phyloP scores from a whole-genome alignment of 78 protist species.

The Speleostelium caveatum region DNA sequence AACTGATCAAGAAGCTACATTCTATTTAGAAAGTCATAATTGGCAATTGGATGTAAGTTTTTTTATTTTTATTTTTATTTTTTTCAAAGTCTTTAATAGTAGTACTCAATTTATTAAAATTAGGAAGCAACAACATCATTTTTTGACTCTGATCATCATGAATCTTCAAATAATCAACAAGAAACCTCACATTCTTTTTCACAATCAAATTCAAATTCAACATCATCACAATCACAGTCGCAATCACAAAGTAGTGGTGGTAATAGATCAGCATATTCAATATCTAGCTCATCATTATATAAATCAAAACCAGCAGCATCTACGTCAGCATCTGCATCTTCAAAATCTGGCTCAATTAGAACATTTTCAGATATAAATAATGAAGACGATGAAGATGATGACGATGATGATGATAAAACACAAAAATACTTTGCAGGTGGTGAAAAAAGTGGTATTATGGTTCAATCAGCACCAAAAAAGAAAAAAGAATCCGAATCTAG shows the following conservation, averaged over 20 bases:
- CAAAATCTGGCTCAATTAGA: constrained; percentile 29
- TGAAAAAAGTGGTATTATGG: constrained; percentile 72
- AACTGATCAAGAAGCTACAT: constrained; percentile 2
- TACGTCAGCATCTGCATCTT: neutral
- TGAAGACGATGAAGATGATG: constrained; percentile 52
- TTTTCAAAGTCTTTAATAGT: neutral
- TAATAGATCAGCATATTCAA: neutral
- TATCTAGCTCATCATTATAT: neutral
- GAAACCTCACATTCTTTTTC: neutral
- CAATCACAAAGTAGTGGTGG: neutral
- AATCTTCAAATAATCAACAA: neutral
- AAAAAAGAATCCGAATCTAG: neutral
- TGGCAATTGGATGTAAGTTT: constrained; percentile 60
- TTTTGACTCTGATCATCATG: constrained; percentile 1
- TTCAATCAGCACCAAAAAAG: constrained; percentile 46
- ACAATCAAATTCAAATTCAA: neutral
- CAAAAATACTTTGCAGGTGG: constrained; percentile 81
- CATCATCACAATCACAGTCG: neutral
- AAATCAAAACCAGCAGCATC: constrained; percentile 8
- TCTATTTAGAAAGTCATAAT: constrained; percentile 70
- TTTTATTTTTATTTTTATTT: neutral
- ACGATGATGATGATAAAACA: constrained; percentile 67
- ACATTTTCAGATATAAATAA: constrained; percentile 38
- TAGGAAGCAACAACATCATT: constrained; percentile 38
- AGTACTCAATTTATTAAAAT: neutral